These are phyloP conservation scores for Ajuga reptans DNA, from an alignment of 305 asterid genomes.

Conservation along the genomic window DNA sequence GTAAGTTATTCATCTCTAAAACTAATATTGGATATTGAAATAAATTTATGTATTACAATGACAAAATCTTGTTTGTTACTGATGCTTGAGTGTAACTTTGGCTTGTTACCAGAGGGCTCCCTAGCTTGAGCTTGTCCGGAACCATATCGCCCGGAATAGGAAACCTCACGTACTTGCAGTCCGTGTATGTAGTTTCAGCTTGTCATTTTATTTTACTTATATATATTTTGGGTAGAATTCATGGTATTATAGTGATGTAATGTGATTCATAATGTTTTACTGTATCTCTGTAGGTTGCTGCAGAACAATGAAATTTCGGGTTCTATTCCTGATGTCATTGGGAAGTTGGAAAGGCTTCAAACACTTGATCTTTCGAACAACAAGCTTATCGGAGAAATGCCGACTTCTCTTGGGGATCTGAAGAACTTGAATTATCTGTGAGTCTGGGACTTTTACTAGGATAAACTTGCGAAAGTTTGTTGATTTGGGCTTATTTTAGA, in stretches of 20 bases:
- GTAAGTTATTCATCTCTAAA: constrained; percentile 41
- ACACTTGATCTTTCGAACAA: constrained; percentile 87
- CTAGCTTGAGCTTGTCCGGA: constrained; percentile 81
- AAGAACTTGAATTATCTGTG: constrained; percentile 72
- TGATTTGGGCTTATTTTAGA: constrained; percentile 5
- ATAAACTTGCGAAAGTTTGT: background rate
- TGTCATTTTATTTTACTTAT: background rate
- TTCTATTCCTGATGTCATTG: constrained; percentile 58
- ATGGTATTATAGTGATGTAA: background rate
- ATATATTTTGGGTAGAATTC: background rate
- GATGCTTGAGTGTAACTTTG: constrained; percentile 6
- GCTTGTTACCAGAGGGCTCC: constrained; percentile 54
- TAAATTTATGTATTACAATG: background rate
- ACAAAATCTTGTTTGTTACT: background rate
- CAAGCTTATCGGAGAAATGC: constrained; percentile 56
- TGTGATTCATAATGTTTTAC: background rate
- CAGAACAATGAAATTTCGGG: constrained; percentile 91
- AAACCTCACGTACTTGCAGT: constrained; percentile 72
- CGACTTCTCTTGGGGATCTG: constrained; percentile 60
- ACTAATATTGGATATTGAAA: background rate
- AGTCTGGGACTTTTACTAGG: constrained; percentile 29
- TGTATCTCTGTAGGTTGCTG: constrained; percentile 48
- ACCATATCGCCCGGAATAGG: constrained; percentile 72
- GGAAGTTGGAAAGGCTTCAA: constrained; percentile 67
- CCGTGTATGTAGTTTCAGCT: constrained; percentile 54